These are phyloP conservation scores for Kregervanrija pseudodelftensis DNA, from an alignment of 805 yeast genomes.

Conservation along the genomic window DNA sequence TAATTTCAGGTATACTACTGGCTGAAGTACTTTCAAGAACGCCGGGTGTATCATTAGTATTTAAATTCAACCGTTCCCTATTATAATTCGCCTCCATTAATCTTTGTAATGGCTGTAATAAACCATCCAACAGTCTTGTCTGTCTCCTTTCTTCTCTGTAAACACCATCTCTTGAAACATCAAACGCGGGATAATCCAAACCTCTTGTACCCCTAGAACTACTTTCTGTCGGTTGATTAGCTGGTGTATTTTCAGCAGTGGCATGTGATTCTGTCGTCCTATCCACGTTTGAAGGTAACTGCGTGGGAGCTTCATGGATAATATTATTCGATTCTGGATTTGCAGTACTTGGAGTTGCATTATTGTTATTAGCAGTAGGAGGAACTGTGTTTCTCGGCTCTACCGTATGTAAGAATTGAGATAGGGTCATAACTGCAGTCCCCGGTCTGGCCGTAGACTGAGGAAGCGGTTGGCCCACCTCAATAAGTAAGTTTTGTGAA, in stretches of 20 bases:
- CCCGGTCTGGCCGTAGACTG: not conserved
- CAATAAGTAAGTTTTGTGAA: conserved; percentile 23
- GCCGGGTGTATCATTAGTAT: not conserved
- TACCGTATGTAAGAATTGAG: too few relatives aligned
- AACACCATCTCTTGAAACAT: conserved; percentile 27
- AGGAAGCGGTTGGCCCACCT: conserved; percentile 21
- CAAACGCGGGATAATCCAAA: conserved; percentile 30
- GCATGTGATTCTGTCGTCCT: not conserved
- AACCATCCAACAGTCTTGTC: conserved; percentile 14
- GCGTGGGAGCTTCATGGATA: too few relatives aligned
- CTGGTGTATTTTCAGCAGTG: not conserved
- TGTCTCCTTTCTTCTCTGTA: conserved; percentile 19
- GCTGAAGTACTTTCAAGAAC: not conserved
- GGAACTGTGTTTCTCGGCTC: too few relatives aligned
- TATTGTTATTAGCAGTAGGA: too few relatives aligned
- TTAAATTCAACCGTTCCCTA: not conserved
- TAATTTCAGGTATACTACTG: not conserved
- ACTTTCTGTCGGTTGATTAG: not conserved
- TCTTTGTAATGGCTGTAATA: not conserved
- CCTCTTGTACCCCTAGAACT: conserved; percentile 22
- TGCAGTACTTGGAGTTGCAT: too few relatives aligned
- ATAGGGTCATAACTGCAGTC: too few relatives aligned
- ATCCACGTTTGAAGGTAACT: too few relatives aligned
- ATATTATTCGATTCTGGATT: too few relatives aligned
- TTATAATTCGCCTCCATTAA: not conserved